phyloP scores from a whole-genome alignment of 305 asterid genomes.

The Fraxinus sp. region DNA sequence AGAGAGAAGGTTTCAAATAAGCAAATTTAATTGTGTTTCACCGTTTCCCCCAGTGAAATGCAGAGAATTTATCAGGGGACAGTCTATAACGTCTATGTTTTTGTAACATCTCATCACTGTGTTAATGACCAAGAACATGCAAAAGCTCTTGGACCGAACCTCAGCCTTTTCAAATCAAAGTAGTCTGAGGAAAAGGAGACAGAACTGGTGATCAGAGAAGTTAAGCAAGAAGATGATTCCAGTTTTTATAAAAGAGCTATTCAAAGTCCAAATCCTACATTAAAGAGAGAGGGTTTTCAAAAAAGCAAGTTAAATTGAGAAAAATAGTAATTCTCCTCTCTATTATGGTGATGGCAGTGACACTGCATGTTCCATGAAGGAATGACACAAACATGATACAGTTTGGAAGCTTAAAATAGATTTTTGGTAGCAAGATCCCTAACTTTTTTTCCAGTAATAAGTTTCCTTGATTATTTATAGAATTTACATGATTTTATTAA shows the following conservation, averaged over 20 bases:
- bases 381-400: background rate
- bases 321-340: background rate
- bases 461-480: background rate
- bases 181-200: background rate
- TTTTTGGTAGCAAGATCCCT: background rate
- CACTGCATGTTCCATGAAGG: background rate
- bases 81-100: background rate
- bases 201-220: background rate
- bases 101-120: background rate
- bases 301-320: background rate
- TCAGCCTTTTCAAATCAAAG: background rate
- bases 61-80: background rate
- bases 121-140: background rate
- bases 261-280: background rate
- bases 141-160: background rate
- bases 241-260: background rate
- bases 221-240: background rate
- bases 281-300: background rate
- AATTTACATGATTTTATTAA: background rate
- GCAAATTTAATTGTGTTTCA: background rate
- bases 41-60: background rate
- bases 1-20: background rate
- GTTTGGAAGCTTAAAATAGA: background rate
- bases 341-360: background rate
- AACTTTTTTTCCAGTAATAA: background rate